These are phyloP conservation scores for Suillus tomentosus DNA, from an alignment of 768 basidiomycete genomes.

Conservation along the genomic window DNA sequence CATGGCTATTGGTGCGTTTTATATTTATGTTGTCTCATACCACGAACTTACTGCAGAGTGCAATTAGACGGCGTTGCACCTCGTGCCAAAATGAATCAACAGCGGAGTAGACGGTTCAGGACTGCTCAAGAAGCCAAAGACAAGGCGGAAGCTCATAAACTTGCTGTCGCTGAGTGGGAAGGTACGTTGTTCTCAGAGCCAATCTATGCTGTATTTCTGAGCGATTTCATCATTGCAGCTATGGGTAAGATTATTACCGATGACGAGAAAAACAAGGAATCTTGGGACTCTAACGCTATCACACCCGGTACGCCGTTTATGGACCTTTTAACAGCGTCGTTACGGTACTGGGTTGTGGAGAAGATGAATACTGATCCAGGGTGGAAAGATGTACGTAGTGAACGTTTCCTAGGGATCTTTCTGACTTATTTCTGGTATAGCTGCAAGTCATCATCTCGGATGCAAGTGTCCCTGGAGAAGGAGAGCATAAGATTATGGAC, in stretches of 20 bases:
- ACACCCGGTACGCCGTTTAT: constrained; percentile 99
- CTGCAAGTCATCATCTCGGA: constrained; percentile 97
- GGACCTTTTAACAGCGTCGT: constrained; percentile 82
- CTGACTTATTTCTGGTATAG: constrained; percentile 38
- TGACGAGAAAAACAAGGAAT: constrained; percentile 78
- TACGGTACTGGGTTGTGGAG: constrained; percentile 95
- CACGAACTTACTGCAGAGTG: constrained; percentile 10
- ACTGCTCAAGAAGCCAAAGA: constrained; percentile 93
- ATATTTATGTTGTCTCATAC: neutral
- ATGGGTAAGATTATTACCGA: constrained; percentile 89
- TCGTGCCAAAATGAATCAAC: constrained; percentile 99
- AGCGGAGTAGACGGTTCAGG: constrained; percentile 94
- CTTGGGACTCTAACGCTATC: constrained; percentile 99
- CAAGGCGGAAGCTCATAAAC: constrained; percentile 84
- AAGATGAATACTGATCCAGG: constrained; percentile 95
- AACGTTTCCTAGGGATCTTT: neutral
- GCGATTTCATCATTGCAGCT: constrained; percentile 45
- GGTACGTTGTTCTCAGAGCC: constrained; percentile 42
- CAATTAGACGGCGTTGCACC: constrained; percentile 90
- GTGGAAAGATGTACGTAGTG: constrained; percentile 82
- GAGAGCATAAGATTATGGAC: constrained; percentile 99
- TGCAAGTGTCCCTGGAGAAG: constrained; percentile 95
- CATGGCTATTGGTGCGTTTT: constrained; percentile 92
- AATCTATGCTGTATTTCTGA: constrained; percentile 3
- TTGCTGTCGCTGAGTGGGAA: constrained; percentile 85